Base-by-base conservation (phyloP, 495 filamentous ascomycete genomes). In the Aspergillus cristatus region DNA sequence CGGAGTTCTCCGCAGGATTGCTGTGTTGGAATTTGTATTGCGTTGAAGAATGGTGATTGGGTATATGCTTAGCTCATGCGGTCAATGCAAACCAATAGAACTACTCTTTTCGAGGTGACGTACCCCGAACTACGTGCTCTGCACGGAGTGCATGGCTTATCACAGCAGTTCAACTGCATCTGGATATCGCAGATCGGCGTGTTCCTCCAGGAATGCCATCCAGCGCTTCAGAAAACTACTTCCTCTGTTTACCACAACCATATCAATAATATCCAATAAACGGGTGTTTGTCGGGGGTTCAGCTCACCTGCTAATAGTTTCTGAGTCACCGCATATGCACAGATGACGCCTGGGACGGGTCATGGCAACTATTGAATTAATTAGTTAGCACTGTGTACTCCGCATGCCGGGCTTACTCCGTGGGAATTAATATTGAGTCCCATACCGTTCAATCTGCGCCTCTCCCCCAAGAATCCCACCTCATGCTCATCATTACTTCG, bases 391-490 rank as follows among this genome's bases (percentile, higher is more conserved):
- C 20, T 24, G n/a, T n/a, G n/a, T n/a, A n/a, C n/a, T n/a, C n/a
- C n/a, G n/a, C 20, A 24, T 8, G 8, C 20, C 20, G 8, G 20
- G 20, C n/a, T n/a, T 4, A 24, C 8, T 24, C 4, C 20, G 8
- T 4, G 20, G 20, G 20, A 24, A 24, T 24, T 4, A 24, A 4
- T 24, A 4, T 4, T 24, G 20, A 24, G 14, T 17, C 11, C 47
- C 52, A 36, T 55, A 89, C 86, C 91, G 58, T 99, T 99, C 43
- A 97, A 57, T 34, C 91, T 71, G 35, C 91, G 68, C 63, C 87
- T 90, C 65, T 99, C 91, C n/a, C 76, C 84, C 34, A 99, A 63
- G 53, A 99, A 98, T 11, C 91, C 91, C 8, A 94, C 87, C 60
- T 96, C 88, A 17, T 81, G 72, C 36, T 84, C 77, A 14, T 74